phyloP scores from a whole-genome alignment of 2,329 filamentous ascomycete genomes.

The Cladosporium sp. region DNA sequence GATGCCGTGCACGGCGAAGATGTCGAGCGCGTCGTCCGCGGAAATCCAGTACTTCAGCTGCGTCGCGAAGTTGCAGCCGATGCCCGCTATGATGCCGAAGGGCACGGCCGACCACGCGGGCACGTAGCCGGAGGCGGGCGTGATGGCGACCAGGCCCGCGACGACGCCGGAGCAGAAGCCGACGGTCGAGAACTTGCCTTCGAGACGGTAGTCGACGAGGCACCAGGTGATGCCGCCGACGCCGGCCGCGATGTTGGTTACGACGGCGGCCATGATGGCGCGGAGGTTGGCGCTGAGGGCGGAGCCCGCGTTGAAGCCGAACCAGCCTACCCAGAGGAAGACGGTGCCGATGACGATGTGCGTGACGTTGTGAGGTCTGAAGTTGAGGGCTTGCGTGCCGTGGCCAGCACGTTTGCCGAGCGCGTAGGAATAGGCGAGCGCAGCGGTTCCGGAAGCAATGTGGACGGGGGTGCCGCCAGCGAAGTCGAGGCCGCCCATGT shows the following conservation, averaged over 20 bases:
- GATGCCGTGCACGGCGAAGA: constrained; percentile 80
- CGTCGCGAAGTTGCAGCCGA: constrained; percentile 80
- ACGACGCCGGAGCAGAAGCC: constrained; percentile 90
- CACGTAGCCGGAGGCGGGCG: constrained; percentile 79
- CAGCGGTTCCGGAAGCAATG: constrained; percentile 77
- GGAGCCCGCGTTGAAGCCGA: constrained; percentile 87
- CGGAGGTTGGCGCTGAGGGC: constrained; percentile 75
- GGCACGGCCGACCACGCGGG: constrained; percentile 78
- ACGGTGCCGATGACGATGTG: constrained; percentile 89
- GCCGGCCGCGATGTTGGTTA: constrained; percentile 79
- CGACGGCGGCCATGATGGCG: constrained; percentile 77
- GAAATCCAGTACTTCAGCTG: constrained; percentile 80
- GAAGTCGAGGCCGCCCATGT: constrained; percentile 78
- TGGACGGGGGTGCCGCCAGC: constrained; percentile 88
- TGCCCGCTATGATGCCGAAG: constrained; percentile 69
- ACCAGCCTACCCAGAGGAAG: constrained; percentile 94
- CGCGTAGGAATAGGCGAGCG: constrained; percentile 86
- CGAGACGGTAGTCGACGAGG: constrained; percentile 78
- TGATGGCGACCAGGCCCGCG: constrained; percentile 80
- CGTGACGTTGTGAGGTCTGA: constrained; percentile 86
- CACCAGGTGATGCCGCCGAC: constrained; percentile 87
- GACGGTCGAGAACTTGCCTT: constrained; percentile 87
- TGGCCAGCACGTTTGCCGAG: constrained; percentile 79
- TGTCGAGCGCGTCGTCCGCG: constrained; percentile 81
- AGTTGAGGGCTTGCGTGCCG: constrained; percentile 82